Evolutionary conservation across 176 grass and related monocot genomes (phyloP).

Genomic region (Oryza longistaminata): DNA sequence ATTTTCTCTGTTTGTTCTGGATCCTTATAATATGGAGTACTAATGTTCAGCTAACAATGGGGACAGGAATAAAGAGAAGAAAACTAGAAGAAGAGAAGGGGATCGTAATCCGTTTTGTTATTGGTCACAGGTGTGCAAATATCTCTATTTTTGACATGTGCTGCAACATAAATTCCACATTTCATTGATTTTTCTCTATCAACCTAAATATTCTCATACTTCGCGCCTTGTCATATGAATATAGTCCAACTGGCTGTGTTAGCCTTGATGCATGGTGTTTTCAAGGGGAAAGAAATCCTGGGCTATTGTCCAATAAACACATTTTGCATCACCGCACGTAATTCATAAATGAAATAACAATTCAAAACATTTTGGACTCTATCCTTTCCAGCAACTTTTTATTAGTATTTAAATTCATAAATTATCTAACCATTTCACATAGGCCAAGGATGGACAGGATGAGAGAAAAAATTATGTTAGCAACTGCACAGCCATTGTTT

Average conservation of each 20-base stretch:
- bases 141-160: neutral
- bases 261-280: neutral
- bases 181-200: neutral
- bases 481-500: neutral
- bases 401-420: neutral
- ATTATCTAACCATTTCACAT: neutral
- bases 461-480: neutral
- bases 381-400: neutral
- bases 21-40: slow-evolving; percentile 7
- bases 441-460: neutral
- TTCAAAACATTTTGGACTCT: neutral
- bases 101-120: slow-evolving; percentile 86
- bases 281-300: neutral
- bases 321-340: neutral
- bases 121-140: slow-evolving; percentile 79
- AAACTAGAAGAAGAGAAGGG: slow-evolving; percentile 84
- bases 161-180: neutral
- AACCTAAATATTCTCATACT: neutral
- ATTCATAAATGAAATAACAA: neutral
- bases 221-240: neutral
- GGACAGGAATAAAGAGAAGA: slow-evolving; percentile 72
- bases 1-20: neutral
- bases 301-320: neutral
- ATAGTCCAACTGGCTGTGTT: neutral
- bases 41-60: slow-evolving; percentile 3